Conservation (phyloP, 1,284 basidiomycete genomes). For the Anthracocystis walkeri region DNA sequence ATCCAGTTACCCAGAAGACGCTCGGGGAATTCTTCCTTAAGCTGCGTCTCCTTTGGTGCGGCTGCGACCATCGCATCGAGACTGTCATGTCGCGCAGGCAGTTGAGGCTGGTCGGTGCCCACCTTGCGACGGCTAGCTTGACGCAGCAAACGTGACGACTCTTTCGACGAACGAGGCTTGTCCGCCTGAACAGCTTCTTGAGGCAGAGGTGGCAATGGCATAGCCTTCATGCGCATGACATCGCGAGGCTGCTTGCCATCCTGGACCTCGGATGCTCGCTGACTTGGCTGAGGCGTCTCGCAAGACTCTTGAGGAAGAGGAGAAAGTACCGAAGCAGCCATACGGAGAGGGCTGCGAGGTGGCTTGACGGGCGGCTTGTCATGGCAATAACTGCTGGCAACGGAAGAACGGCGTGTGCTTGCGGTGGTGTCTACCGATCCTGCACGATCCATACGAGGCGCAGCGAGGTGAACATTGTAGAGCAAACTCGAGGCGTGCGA, state of each 20-base stretch:
- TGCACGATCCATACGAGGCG: conserved; percentile 20
- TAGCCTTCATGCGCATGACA: conserved; percentile 23
- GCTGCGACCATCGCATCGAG: conserved; percentile 34
- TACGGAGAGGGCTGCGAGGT: conserved; percentile 29
- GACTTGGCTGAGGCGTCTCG: conserved; percentile 20
- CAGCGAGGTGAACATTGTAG: conserved; percentile 30
- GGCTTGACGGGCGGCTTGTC: conserved; percentile 24
- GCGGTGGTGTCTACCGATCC: conserved; percentile 17
- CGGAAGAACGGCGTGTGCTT: conserved; percentile 41
- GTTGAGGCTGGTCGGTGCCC: conserved; percentile 20
- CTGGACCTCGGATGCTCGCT: background rate
- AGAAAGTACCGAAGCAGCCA: conserved; percentile 11
- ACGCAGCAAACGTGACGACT: conserved; percentile 16
- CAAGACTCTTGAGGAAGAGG: conserved; percentile 15
- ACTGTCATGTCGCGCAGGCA: conserved; percentile 30
- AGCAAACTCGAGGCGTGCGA: conserved; percentile 45
- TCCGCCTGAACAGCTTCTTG: background rate
- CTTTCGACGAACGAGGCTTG: conserved; percentile 19
- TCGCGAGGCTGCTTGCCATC: conserved; percentile 9
- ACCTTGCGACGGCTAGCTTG: conserved; percentile 29
- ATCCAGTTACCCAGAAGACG: conserved; percentile 47
- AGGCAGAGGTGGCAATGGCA: conserved; percentile 37
- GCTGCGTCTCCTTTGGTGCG: conserved; percentile 27
- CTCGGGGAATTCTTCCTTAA: conserved; percentile 35
- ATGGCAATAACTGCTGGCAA: conserved; percentile 34